Conservation (phyloP, 345 rosid genomes). For the Lepidium didymum region DNA sequence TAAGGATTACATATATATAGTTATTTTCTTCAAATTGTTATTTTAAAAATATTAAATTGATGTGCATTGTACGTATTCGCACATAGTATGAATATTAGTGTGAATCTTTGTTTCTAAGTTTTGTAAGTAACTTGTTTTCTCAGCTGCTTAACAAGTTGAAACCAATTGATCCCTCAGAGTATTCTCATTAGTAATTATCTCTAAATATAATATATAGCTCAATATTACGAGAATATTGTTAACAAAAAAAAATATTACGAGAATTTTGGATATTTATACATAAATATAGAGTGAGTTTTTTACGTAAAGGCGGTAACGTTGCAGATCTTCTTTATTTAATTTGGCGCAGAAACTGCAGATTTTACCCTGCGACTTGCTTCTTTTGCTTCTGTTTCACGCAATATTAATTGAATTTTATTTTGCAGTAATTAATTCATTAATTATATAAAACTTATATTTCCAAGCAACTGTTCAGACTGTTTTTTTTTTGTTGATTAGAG, state of each 20-base stretch:
- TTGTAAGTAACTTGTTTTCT: conserved; percentile 7
- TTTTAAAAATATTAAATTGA: not conserved
- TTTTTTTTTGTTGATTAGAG: not conserved
- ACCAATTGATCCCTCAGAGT: not conserved
- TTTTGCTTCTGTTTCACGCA: conserved; percentile 25
- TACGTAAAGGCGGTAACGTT: conserved; percentile 28
- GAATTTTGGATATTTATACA: not conserved
- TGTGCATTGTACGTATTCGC: not conserved
- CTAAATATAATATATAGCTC: not conserved
- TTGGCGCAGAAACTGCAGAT: conserved; percentile 30
- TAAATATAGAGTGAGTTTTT: not conserved
- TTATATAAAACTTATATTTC: not conserved
- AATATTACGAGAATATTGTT: not conserved
- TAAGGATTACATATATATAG: not conserved
- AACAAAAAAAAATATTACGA: no score
- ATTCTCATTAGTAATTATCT: not conserved
- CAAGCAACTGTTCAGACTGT: not conserved
- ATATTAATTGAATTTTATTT: not conserved
- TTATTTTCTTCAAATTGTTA: not conserved
- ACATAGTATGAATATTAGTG: not conserved
- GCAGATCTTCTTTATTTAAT: conserved; percentile 29
- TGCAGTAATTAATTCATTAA: not conserved
- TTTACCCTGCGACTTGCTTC: conserved; percentile 30
- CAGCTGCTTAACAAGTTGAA: not conserved
- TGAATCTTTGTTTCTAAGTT: not conserved